Evolutionary conservation across 2,329 filamentous ascomycete genomes (phyloP).

Genomic region (Venturia nashicola): DNA sequence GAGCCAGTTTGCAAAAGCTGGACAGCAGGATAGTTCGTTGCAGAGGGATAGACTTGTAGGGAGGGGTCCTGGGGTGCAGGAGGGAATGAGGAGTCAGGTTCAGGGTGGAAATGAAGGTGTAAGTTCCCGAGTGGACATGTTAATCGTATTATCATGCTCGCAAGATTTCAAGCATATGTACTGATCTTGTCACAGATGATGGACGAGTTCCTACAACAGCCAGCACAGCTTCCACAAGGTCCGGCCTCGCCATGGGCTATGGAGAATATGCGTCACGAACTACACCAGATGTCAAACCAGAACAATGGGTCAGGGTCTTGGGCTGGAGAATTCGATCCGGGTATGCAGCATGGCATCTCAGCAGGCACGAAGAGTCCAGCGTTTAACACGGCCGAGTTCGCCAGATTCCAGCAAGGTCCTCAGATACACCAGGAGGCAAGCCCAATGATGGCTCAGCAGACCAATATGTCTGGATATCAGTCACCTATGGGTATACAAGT

Average conservation of each 20-base stretch:
- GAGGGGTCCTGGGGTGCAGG: conserved; percentile 56
- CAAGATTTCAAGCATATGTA: not conserved
- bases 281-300: conserved; percentile 38
- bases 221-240: conserved; percentile 45
- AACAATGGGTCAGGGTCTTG: conserved; percentile 42
- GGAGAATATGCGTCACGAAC: conserved; percentile 53
- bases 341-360: conserved; percentile 44
- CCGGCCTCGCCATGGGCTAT: conserved; percentile 49
- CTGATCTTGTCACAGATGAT: conserved; percentile 54
- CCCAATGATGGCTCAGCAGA: conserved; percentile 33
- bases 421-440: conserved; percentile 46
- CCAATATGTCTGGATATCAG: conserved; percentile 40
- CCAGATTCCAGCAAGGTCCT: conserved; percentile 65
- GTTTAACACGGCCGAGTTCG: conserved; percentile 78
- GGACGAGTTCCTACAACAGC: conserved; percentile 82
- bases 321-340: conserved; percentile 52
- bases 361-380: conserved; percentile 62
- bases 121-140: not conserved
- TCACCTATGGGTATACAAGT: conserved; percentile 12
- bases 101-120: conserved; percentile 53
- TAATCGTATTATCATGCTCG: not conserved
- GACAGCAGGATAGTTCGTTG: conserved; percentile 88
- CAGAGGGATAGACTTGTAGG: conserved; percentile 83
- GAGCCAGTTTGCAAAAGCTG: conserved; percentile 94
- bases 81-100: conserved; percentile 65